These are phyloP conservation scores for Brassica juncea DNA, from an alignment of 345 rosid genomes.

Conservation along the genomic window DNA sequence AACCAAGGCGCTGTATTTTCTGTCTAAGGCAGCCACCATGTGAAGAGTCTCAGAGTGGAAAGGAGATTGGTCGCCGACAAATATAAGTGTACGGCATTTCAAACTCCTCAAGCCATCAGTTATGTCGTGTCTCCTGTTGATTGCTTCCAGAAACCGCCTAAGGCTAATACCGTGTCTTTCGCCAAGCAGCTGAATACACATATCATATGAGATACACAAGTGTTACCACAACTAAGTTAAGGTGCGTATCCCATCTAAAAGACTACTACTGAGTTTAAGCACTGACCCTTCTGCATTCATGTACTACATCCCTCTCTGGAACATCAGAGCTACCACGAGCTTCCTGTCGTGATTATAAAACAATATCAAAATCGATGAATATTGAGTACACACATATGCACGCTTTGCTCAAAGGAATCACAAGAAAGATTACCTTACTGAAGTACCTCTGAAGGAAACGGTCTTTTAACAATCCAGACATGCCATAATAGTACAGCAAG, in stretches of 20 bases:
- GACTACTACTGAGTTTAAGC: background rate
- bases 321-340: slow-evolving; percentile 83
- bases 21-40: slow-evolving; percentile 78
- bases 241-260: background rate
- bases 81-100: slow-evolving; percentile 85
- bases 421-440: slow-evolving; percentile 66
- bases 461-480: slow-evolving; percentile 86
- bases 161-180: slow-evolving; percentile 80
- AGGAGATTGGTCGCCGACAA: slow-evolving; percentile 92
- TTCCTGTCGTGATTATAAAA: slow-evolving; percentile 52
- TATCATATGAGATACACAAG: background rate
- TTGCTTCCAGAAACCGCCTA: slow-evolving; percentile 70
- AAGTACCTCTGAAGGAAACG: slow-evolving; percentile 82
- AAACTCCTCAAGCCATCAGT: slow-evolving; percentile 65
- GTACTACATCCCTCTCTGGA: slow-evolving; percentile 82
- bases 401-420: background rate
- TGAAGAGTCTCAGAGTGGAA: slow-evolving; percentile 84
- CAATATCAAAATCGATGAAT: background rate
- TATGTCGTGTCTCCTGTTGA: slow-evolving; percentile 80
- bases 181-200: slow-evolving; percentile 62
- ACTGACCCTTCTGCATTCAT: slow-evolving; percentile 79
- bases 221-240: slow-evolving; percentile 1
- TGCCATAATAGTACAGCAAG: slow-evolving; percentile 85
- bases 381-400: background rate
- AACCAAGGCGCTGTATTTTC: slow-evolving; percentile 79